phyloP scores from a whole-genome alignment of 106 monocot species.

The Ottelia alismoides region DNA sequence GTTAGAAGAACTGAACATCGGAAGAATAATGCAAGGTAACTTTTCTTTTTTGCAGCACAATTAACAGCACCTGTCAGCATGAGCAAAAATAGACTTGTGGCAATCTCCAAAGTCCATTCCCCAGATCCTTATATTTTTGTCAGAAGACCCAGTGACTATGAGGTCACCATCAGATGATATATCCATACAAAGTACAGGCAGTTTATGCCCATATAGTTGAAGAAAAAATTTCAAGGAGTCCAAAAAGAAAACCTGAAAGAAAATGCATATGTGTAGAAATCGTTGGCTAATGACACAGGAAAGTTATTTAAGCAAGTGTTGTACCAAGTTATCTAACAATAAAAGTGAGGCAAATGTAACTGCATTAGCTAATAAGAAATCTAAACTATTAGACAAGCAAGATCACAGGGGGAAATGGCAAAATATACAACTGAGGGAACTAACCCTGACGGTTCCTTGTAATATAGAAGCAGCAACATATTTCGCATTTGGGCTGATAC shows the following conservation, averaged over 20 bases:
- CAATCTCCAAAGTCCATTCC: slow-evolving; percentile 98
- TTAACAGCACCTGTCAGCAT: slow-evolving; percentile 59
- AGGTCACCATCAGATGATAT: slow-evolving; percentile 95
- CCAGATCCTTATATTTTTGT: slow-evolving; percentile 97
- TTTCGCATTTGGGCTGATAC: slow-evolving; percentile 71
- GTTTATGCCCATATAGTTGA: slow-evolving; percentile 84
- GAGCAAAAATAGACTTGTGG: slow-evolving; percentile 90
- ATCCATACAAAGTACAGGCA: slow-evolving; percentile 91
- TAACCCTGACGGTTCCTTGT: slow-evolving; percentile 61
- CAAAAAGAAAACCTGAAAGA: slow-evolving; percentile 69
- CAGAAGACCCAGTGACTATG: slow-evolving; percentile 87
- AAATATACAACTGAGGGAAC: too few species aligned
- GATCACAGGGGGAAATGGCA: too few species aligned
- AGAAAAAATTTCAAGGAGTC: slow-evolving; percentile 75
- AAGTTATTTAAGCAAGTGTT: too few species aligned
- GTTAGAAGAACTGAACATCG: too few species aligned
- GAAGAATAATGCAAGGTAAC: too few species aligned
- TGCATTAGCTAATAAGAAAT: background rate
- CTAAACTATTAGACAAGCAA: too few species aligned
- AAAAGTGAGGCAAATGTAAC: too few species aligned
- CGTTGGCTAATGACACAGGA: too few species aligned
- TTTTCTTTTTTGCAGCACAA: too few species aligned
- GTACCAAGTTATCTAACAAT: too few species aligned
- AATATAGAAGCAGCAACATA: slow-evolving; percentile 76
- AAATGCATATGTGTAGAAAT: too few species aligned